phyloP scores from a whole-genome alignment of 202 grass and related monocot species.

The Carex sylvatica region DNA sequence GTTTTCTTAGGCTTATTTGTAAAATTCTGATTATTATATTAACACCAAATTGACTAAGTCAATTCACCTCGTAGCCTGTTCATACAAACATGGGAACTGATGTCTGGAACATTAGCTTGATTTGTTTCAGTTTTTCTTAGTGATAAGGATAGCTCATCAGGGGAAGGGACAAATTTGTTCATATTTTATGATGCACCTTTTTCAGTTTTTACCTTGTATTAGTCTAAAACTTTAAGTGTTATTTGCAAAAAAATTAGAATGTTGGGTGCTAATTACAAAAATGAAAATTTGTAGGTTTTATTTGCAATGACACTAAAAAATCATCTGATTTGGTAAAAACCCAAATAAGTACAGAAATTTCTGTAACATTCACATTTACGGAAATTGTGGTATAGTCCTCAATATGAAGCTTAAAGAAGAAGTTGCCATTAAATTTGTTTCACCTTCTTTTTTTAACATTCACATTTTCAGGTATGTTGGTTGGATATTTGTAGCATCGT shows the following conservation, averaged over 20 bases:
- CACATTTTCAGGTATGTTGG: slow-evolving; percentile 75
- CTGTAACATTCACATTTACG: too few species aligned
- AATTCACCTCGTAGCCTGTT: not conserved
- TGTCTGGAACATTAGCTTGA: not conserved
- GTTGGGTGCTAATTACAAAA: not conserved
- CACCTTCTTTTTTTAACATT: slow-evolving; percentile 5
- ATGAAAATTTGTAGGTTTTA: not conserved
- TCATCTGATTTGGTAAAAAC: not conserved
- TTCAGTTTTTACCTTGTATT: not conserved
- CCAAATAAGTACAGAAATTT: not conserved
- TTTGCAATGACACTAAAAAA: not conserved
- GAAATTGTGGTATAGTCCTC: not conserved
- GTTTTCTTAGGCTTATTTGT: not conserved
- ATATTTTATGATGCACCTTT: not conserved
- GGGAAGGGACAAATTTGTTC: not conserved
- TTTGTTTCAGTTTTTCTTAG: not conserved
- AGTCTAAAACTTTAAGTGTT: not conserved
- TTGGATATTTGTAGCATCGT: slow-evolving; percentile 87
- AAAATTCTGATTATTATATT: not conserved
- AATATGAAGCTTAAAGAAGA: not conserved
- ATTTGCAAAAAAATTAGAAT: not conserved
- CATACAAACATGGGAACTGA: not conserved
- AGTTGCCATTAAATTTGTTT: not conserved
- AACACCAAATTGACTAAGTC: not conserved
- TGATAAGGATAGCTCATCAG: not conserved